phyloP scores from a whole-genome alignment of 2,329 filamentous ascomycete species.

The Mycosphaerella arachidis region DNA sequence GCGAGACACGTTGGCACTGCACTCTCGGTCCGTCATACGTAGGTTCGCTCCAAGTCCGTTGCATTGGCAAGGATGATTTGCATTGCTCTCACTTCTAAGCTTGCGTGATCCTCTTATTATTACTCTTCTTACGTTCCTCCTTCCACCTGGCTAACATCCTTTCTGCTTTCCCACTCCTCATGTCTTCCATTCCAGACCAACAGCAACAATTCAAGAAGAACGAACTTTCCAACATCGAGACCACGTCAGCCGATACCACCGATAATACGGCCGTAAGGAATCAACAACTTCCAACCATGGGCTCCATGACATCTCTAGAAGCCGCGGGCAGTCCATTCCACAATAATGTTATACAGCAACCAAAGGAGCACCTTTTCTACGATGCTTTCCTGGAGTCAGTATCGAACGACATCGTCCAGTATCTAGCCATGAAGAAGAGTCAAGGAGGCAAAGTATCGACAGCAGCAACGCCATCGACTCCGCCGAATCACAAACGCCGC shows the following conservation, averaged over 20 bases:
- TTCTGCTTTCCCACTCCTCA: neutral
- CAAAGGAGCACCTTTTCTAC: constrained; percentile 16
- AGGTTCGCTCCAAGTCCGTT: neutral
- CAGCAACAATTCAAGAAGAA: constrained; percentile 1
- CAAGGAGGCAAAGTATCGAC: neutral
- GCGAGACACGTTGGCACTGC: constrained; percentile 2
- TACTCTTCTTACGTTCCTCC: neutral
- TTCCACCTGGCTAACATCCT: neutral
- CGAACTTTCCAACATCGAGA: neutral
- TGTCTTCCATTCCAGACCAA: constrained; percentile 1
- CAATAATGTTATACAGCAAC: constrained; percentile 9
- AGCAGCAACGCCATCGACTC: neutral
- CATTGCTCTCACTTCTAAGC: neutral
- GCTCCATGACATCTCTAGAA: neutral
- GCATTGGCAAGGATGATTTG: constrained; percentile 2
- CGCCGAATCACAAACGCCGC: constrained; percentile 2
- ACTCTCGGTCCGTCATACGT: constrained; percentile 4
- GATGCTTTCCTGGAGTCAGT: constrained; percentile 26
- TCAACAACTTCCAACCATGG: neutral
- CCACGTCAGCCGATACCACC: neutral
- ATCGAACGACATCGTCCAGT: constrained; percentile 25
- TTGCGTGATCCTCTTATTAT: neutral
- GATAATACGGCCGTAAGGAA: neutral
- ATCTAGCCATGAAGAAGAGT: constrained; percentile 12
- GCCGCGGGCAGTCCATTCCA: neutral